Conservation (phyloP, 1,284 basidiomycete species). For the Anthracocystis panici-leucophaei region DNA sequence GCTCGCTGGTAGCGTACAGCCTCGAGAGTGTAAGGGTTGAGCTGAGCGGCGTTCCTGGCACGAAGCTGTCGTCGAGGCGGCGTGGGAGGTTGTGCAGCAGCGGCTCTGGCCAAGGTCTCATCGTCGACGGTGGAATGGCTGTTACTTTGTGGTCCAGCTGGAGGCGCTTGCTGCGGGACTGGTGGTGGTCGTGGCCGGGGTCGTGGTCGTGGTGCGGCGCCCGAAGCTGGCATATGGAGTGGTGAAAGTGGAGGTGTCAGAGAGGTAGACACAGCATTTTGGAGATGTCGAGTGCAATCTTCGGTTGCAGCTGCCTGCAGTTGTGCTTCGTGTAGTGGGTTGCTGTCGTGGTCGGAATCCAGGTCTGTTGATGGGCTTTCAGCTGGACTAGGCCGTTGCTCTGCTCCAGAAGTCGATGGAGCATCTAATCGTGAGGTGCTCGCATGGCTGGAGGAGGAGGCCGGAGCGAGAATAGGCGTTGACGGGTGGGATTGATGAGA, state of each 20-base stretch:
- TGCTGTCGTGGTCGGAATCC: not conserved
- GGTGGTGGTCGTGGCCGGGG: constrained; percentile 11
- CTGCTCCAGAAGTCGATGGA: not conserved
- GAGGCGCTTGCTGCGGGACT: not conserved
- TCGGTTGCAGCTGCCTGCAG: not conserved
- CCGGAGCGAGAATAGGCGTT: not conserved
- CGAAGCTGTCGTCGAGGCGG: constrained; percentile 62
- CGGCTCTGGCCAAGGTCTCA: constrained; percentile 29
- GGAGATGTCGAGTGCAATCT: not conserved
- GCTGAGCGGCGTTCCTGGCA: constrained; percentile 67
- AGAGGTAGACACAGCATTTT: not conserved
- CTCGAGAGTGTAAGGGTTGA: constrained; percentile 70
- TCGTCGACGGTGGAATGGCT: constrained; percentile 11
- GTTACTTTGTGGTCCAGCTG: not conserved
- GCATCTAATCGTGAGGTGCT: not conserved
- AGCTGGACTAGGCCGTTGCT: not conserved
- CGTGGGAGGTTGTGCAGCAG: constrained; percentile 38
- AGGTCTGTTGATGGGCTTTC: not conserved
- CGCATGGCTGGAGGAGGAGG: not conserved
- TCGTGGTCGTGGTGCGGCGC: not conserved
- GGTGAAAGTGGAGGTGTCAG: constrained; percentile 19
- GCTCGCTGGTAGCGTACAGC: constrained; percentile 66
- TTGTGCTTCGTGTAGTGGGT: not conserved
- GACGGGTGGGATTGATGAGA: not conserved
- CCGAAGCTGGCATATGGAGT: constrained; percentile 18